Evolutionary conservation across 1,139 yeast genomes (phyloP).

Genomic region (Williopsis jadinii): DNA sequence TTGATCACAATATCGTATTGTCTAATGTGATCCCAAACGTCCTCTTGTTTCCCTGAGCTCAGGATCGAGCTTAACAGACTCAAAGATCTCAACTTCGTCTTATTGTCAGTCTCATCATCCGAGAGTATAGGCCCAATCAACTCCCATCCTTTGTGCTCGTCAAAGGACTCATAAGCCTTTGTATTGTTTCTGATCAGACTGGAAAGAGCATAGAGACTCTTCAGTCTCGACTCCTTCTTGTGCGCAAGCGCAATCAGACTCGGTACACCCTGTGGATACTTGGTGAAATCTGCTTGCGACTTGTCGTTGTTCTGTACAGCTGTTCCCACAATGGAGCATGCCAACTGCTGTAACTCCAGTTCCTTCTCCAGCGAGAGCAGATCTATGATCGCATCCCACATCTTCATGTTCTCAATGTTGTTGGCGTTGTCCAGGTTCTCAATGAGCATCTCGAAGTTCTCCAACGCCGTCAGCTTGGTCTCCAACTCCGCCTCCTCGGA

Average conservation of each 20-base stretch:
- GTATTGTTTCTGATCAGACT: conserved; percentile 67
- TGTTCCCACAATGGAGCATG: conserved; percentile 77
- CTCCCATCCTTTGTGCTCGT: conserved; percentile 57
- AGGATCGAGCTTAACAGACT: conserved; percentile 53
- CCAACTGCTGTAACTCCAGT: conserved; percentile 42
- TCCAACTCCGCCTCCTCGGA: conserved; percentile 46
- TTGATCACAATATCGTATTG: conserved; percentile 33
- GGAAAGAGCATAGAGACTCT: conserved; percentile 73
- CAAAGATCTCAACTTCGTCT: conserved; percentile 45
- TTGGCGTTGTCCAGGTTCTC: conserved; percentile 95
- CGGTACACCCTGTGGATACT: conserved; percentile 42
- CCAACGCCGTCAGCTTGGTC: conserved; percentile 69
- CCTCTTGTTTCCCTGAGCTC: conserved; percentile 40
- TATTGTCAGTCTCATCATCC: conserved; percentile 22
- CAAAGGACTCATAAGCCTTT: conserved; percentile 49
- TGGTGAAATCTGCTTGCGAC: conserved; percentile 58
- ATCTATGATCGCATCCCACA: conserved; percentile 66
- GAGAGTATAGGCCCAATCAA: conserved; percentile 27
- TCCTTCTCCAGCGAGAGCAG: conserved; percentile 40
- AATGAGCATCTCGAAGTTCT: conserved; percentile 88
- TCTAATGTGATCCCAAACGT: conserved; percentile 33
- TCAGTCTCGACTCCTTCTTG: conserved; percentile 30
- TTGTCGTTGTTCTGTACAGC: conserved; percentile 87
- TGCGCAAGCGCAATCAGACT: conserved; percentile 37
- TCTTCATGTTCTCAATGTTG: conserved; percentile 72